phyloP scores from a whole-genome alignment of 177 flowering plant species.

The Vitis hybrid region DNA sequence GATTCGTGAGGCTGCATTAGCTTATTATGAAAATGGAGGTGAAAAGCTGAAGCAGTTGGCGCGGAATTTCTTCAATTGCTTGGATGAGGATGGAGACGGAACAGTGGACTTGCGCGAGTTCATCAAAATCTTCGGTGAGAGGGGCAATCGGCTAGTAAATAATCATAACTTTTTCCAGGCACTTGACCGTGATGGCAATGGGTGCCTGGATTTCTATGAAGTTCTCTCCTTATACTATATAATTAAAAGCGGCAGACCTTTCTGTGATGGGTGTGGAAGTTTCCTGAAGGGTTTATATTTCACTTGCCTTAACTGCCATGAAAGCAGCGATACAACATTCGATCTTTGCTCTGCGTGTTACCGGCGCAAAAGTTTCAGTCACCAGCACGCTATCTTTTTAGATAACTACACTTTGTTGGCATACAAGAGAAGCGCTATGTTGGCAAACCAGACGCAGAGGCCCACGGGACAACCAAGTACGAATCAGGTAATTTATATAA shows the following conservation, averaged over 20 bases:
- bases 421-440: neutral
- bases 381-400: no score
- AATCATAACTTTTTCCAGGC: neutral
- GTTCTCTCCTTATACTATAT: constrained; percentile 10
- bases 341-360: no score
- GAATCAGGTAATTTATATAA: no score
- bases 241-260: neutral
- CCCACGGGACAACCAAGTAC: no score
- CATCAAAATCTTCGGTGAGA: neutral
- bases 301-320: neutral
- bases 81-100: constrained; percentile 11
- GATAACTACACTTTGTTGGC: no score
- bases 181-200: constrained; percentile 6
- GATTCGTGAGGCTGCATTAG: constrained; percentile 8
- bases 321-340: neutral
- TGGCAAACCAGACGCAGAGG: neutral
- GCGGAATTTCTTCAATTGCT: neutral
- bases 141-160: neutral
- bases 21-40: constrained; percentile 3
- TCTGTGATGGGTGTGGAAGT: constrained; percentile 7
- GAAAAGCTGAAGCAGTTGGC: constrained; percentile 1
- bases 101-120: neutral
- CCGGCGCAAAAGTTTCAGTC: no score
- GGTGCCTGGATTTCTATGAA: constrained; percentile 11
- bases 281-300: neutral